phyloP scores from a whole-genome alignment of 1,139 yeast species.

The Pichia sp. region DNA sequence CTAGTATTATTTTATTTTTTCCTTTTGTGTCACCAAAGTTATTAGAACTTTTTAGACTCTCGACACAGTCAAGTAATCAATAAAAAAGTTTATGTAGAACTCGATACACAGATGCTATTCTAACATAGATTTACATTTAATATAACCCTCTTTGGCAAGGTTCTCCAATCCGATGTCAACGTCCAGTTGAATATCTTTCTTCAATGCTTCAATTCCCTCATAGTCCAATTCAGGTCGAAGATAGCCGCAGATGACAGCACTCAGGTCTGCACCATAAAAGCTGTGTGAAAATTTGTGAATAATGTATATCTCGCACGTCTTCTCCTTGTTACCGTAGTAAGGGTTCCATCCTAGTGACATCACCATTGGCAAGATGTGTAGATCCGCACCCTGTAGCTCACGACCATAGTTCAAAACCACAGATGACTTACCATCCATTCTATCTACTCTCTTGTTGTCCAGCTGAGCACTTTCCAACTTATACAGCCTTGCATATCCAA shows the following conservation, averaged over 20 bases:
- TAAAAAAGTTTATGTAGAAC: not conserved
- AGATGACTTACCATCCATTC: constrained; percentile 42
- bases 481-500: constrained; percentile 63
- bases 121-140: constrained; percentile 20
- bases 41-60: not conserved
- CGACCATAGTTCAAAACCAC: constrained; percentile 62
- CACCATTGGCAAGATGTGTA: constrained; percentile 68
- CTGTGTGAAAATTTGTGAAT: constrained; percentile 60
- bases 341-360: constrained; percentile 98
- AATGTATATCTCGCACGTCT: constrained; percentile 84
- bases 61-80: too few relatives aligned
- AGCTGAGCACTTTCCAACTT: constrained; percentile 10
- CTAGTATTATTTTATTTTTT: not conserved
- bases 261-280: constrained; percentile 80
- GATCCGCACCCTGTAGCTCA: constrained; percentile 41
- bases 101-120: constrained; percentile 26
- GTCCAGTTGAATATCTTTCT: constrained; percentile 78
- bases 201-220: constrained; percentile 79
- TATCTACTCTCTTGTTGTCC: constrained; percentile 19
- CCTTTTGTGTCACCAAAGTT: not conserved
- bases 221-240: constrained; percentile 89
- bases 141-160: constrained; percentile 26
- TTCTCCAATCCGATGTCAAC: constrained; percentile 52
- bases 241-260: constrained; percentile 74
- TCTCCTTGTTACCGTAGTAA: constrained; percentile 70